These are phyloP conservation scores for Fusarium sacchari DNA, from an alignment of 2,329 filamentous ascomycete genomes.

Conservation along the genomic window DNA sequence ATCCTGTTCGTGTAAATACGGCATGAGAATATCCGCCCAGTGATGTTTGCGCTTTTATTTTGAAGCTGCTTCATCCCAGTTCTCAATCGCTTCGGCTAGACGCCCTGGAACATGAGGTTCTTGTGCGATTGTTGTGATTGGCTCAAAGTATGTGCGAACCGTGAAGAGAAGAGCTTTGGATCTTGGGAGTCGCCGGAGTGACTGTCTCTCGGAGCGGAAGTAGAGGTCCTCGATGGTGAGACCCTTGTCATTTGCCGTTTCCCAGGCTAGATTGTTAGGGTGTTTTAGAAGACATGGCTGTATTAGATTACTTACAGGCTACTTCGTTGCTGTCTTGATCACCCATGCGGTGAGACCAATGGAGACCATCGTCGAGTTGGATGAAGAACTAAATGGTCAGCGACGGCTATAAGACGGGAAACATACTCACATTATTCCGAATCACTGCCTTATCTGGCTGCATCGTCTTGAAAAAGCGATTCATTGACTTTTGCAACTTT, in stretches of 20 bases:
- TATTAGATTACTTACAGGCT: conserved; percentile 2
- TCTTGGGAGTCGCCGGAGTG: conserved; percentile 24
- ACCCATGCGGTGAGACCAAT: conserved; percentile 36
- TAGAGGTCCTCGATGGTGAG: conserved; percentile 25
- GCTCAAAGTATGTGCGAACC: conserved; percentile 31
- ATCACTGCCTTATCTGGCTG: conserved; percentile 24
- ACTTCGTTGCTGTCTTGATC: conserved; percentile 18
- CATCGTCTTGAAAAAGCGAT: conserved; percentile 31
- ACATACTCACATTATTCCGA: conserved; percentile 19
- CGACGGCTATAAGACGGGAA: accelerated
- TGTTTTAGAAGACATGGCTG: accelerated
- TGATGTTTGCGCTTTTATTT: conserved; percentile 31
- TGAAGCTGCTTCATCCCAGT: conserved; percentile 27
- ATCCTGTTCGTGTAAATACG: conserved; percentile 26
- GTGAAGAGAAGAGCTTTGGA: conserved; percentile 28
- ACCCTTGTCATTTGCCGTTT: conserved; percentile 10
- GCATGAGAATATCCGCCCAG: conserved; percentile 24
- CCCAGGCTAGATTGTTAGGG: conserved; percentile 25
- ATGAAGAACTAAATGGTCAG: conserved; percentile 24
- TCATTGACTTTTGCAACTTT: conserved; percentile 33
- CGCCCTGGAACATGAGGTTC: conserved; percentile 30
- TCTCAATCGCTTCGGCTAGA: conserved; percentile 23
- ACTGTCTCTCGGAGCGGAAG: conserved; percentile 34
- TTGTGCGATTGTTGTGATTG: conserved; percentile 12
- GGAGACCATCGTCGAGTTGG: conserved; percentile 31